Conservation (phyloP, 2,329 filamentous ascomycete genomes). For the Monilinia polystroma region DNA sequence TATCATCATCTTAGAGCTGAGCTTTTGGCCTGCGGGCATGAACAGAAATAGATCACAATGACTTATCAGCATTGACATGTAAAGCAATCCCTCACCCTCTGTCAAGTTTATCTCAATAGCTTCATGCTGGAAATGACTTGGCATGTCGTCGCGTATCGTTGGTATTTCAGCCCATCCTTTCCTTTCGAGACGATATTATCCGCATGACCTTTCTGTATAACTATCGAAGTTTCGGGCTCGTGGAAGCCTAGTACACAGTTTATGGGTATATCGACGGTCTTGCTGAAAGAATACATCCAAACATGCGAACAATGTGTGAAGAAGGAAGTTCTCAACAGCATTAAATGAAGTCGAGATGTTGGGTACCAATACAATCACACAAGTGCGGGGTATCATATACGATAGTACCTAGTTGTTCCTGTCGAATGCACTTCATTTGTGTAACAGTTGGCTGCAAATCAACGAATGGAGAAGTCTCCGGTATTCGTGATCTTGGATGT, state of each 20-base stretch:
- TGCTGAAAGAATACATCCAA: not conserved
- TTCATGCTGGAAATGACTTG: not conserved
- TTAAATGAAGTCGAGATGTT: slow-evolving; percentile 3
- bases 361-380: slow-evolving; percentile 8
- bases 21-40: not conserved
- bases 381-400: slow-evolving; percentile 12
- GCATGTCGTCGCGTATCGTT: slow-evolving; percentile 12
- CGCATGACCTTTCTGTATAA: slow-evolving; percentile 20
- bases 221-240: slow-evolving; percentile 2
- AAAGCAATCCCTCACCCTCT: not conserved
- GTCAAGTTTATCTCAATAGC: not conserved
- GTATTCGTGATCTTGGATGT: not conserved
- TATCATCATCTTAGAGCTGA: slow-evolving; percentile 1
- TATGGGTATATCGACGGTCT: not conserved
- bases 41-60: not conserved
- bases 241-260: not conserved
- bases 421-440: not conserved
- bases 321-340: slow-evolving; percentile 1
- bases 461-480: not conserved
- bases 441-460: not conserved
- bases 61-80: not conserved
- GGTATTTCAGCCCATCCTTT: not conserved
- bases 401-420: slow-evolving; percentile 6
- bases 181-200: slow-evolving; percentile 5
- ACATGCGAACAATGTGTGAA: not conserved